Conservation (phyloP, 805 yeast genomes). For the Saccharomyces mikatae region DNA sequence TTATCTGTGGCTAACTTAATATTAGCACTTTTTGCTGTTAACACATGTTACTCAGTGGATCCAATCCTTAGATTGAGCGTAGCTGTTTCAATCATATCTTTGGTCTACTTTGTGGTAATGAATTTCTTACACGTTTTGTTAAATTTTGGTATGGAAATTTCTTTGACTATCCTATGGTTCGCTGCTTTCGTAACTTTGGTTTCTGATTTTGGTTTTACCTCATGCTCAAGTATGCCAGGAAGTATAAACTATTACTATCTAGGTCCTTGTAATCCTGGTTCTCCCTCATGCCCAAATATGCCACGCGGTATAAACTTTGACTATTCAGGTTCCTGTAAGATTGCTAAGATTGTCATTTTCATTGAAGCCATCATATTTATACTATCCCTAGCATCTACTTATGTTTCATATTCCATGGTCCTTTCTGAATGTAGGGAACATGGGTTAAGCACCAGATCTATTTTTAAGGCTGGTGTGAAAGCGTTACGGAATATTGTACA, state of each 20-base stretch:
- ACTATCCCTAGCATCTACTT: neutral
- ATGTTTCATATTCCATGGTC: neutral
- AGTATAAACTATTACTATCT: too few relatives aligned
- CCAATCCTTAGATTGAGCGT: neutral
- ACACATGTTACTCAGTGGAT: neutral
- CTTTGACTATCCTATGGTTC: neutral
- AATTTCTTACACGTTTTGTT: neutral
- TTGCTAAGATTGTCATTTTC: neutral
- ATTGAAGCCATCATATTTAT: neutral
- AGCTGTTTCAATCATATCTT: neutral
- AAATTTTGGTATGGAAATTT: neutral
- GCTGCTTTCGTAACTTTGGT: neutral
- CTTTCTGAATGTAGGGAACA: neutral
- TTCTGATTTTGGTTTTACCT: neutral
- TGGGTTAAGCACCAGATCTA: neutral
- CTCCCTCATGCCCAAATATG: too few relatives aligned
- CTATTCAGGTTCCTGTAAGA: neutral
- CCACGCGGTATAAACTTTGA: neutral
- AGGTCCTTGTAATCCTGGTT: too few relatives aligned
- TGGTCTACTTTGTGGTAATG: neutral
- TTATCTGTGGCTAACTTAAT: neutral
- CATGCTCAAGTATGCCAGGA: too few relatives aligned
- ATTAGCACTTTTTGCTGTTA: neutral
- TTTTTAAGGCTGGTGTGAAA: neutral
- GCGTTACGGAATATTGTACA: neutral